phyloP scores from a whole-genome alignment of 176 grass and related monocot species.

The Oryza nivara region DNA sequence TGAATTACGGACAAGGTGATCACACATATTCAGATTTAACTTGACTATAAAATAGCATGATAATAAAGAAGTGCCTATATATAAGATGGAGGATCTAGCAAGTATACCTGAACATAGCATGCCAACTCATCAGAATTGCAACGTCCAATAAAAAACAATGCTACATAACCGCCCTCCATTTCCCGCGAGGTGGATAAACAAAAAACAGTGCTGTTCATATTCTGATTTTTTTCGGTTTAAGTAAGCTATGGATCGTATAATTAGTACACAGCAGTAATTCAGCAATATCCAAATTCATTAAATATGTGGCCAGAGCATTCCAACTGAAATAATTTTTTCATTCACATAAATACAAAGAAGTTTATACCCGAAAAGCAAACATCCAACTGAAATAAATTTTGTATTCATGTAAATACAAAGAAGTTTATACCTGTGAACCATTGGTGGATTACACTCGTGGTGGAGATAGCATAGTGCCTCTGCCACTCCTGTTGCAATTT shows the following conservation, averaged over 20 bases:
- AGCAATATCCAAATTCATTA: conserved; percentile 20
- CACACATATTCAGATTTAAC: conserved; percentile 3
- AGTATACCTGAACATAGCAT: neutral
- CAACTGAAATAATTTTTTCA: conserved; percentile 20
- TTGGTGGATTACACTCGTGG: conserved; percentile 83
- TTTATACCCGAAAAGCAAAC: conserved; percentile 51
- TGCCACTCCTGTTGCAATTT: conserved; percentile 93
- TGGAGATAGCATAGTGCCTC: conserved; percentile 95
- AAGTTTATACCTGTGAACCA: conserved; percentile 89
- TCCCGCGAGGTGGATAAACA: neutral
- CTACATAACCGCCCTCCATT: neutral
- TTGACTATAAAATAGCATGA: neutral
- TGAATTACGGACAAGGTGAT: neutral
- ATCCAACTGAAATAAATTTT: conserved; percentile 22
- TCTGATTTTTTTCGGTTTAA: neutral
- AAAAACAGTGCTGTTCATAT: neutral
- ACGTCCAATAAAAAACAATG: neutral
- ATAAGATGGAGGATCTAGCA: neutral
- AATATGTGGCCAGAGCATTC: conserved; percentile 9
- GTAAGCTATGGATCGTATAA: neutral
- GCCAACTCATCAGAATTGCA: neutral
- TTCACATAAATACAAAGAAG: conserved; percentile 21
- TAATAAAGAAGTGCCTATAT: neutral
- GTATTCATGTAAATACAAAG: conserved; percentile 18
- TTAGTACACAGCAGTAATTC: neutral